Evolutionary conservation across 768 basidiomycete species (phyloP), one percentile per base, ranked within the genome.

Genomic region (Leccinum obscurum): DNA sequence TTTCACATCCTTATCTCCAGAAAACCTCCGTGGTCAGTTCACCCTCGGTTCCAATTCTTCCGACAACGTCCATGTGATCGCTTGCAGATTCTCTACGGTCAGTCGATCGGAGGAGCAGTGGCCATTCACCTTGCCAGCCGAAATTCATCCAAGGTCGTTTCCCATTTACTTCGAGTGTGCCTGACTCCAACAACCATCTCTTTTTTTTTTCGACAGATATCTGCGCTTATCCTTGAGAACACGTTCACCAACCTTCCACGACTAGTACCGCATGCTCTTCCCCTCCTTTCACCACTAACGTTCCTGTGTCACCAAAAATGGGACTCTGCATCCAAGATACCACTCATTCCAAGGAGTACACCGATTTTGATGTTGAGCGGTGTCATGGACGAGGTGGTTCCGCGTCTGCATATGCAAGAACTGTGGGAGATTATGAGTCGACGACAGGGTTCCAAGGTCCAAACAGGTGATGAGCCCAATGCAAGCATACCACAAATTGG

Each of bases 101-200:
- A 92, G 70, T 90, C 86, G 10, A 93, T 97, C 44, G 96, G 96
- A 15, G 96, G 96, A 34, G 95, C 95, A 0, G 95, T 98, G 4
- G 83, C 91, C 13, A 90, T 98, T 52, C 89, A 95, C 74, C 86
- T 96, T 20, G 91, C 92, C 0, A 87, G 87, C 62, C 80, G 82
- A 30, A 95, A 95, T 70, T 83, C 89, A 1, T 73, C 82, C 20
- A 83, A 88, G 67, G 92, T 89, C 60, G 58, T 37, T 26, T 48
- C 17, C 34, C 30, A n/a, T 44, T 4, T 26, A 24, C 55, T 4
- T 28, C 20, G 6, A n/a, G 11, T 17, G n/a, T 15, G 17, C 26
- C 22, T 14, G 26, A 32, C 9, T 24, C 28, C 39, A 44, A 15
- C 20, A 15, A 10, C 15, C 32, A 20, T 20, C 9, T 15, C n/a